Conservation (phyloP, 2,329 filamentous ascomycete species). For the Aspergillus pseudoglaucus region DNA sequence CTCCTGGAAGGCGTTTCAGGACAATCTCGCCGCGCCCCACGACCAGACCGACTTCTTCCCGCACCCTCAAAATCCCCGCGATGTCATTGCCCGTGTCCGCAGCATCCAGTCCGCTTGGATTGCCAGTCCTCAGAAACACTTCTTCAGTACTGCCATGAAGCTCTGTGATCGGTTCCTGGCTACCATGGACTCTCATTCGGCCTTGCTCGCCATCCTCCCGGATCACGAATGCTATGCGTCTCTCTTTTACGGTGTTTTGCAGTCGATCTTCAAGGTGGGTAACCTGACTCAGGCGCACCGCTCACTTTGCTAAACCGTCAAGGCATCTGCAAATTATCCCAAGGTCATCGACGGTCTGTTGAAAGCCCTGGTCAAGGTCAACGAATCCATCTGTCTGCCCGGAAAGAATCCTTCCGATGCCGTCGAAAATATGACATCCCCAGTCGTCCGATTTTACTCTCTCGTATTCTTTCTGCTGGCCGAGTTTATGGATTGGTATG, state of each 20-base stretch:
- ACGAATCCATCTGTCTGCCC: constrained; percentile 20
- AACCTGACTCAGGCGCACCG: background rate
- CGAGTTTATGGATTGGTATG: constrained; percentile 35
- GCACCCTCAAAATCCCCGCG: constrained; percentile 21
- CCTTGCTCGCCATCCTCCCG: constrained; percentile 21
- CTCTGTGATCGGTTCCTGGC: constrained; percentile 23
- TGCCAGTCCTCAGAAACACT: constrained; percentile 18
- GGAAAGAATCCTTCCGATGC: constrained; percentile 6
- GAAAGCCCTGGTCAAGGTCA: constrained; percentile 26
- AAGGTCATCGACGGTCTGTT: constrained; percentile 29
- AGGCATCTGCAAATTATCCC: constrained; percentile 32
- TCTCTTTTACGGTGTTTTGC: constrained; percentile 30
- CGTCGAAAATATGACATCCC: constrained; percentile 10
- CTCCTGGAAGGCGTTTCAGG: constrained; percentile 31
- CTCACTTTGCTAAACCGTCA: constrained; percentile 1
- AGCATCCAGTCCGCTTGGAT: constrained; percentile 23
- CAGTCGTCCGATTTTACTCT: constrained; percentile 26
- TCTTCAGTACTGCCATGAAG: constrained; percentile 20
- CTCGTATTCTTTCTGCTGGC: constrained; percentile 31
- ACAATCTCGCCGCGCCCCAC: constrained; percentile 18
- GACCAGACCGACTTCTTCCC: constrained; percentile 24
- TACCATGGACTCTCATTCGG: constrained; percentile 23
- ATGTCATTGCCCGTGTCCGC: constrained; percentile 22
- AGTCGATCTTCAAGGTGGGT: constrained; percentile 31
- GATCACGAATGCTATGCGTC: constrained; percentile 22